Evolutionary conservation across 192 early-diverging fungal species (phyloP).

Genomic region (Backusella psychrophila): DNA sequence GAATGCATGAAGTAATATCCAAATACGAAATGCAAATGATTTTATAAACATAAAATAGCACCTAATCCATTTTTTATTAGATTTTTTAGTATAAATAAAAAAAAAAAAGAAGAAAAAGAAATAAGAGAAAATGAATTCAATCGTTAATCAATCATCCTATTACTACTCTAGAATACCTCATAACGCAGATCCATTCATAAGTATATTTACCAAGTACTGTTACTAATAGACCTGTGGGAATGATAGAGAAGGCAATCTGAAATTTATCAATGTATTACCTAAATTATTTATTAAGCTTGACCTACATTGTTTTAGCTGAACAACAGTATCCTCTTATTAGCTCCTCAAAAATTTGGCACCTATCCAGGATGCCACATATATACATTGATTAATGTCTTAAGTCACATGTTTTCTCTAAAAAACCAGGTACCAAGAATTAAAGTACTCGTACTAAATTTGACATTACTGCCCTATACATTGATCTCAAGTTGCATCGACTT

Average conservation of each 20-base stretch:
- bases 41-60: background rate
- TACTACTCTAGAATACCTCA: background rate
- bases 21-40: background rate
- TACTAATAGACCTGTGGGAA: background rate
- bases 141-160: background rate
- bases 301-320: background rate
- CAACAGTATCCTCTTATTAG: background rate
- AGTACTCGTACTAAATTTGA: background rate
- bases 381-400: background rate
- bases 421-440: constrained; percentile 6
- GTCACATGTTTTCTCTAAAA: background rate
- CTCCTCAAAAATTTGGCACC: background rate
- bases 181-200: background rate
- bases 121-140: background rate
- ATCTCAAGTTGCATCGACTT: background rate
- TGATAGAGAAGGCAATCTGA: background rate
- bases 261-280: background rate
- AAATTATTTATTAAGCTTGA: background rate
- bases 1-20: background rate
- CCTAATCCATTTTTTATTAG: background rate
- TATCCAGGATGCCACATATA: constrained; percentile 2
- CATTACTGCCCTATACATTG: background rate
- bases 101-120: too few species aligned
- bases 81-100: background rate
- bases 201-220: background rate